phyloP scores from a whole-genome alignment of 352 stramenopile genomes.

The Thalassiosira pacifica region DNA sequence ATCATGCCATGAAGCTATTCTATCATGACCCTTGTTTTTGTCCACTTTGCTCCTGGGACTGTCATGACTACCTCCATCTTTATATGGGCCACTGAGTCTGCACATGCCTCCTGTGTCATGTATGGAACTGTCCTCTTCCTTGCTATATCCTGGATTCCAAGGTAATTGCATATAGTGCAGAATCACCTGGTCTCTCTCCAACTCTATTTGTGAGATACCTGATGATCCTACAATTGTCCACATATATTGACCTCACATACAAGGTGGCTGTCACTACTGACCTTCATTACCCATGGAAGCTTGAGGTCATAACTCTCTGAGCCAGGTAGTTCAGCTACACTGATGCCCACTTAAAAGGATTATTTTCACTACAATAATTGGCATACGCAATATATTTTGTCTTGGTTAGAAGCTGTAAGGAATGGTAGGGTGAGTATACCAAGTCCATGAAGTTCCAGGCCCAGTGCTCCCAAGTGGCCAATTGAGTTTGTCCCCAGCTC shows the following conservation, averaged over 20 bases:
- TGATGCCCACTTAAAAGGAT: constrained; percentile 48
- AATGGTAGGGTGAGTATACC: constrained; percentile 34
- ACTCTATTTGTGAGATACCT: constrained; percentile 4
- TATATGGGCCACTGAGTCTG: constrained; percentile 47
- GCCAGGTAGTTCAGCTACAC: constrained; percentile 51
- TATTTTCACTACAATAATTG: constrained; percentile 1
- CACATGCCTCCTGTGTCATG: constrained; percentile 53
- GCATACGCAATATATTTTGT: constrained; percentile 19
- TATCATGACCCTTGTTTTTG: constrained; percentile 33
- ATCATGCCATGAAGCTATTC: constrained; percentile 2
- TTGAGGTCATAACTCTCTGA: constrained; percentile 39
- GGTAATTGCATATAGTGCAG: neutral
- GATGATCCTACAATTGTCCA: constrained; percentile 49
- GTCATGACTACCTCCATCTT: neutral
- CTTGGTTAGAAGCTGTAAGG: neutral
- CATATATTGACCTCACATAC: constrained; percentile 2
- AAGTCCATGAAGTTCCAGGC: constrained; percentile 51
- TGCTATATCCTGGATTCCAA: constrained; percentile 67
- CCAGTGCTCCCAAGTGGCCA: constrained; percentile 37
- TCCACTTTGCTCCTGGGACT: constrained; percentile 53
- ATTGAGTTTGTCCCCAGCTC: constrained; percentile 17
- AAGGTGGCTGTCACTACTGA: neutral
- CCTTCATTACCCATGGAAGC: too few relatives aligned
- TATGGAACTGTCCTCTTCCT: constrained; percentile 43
- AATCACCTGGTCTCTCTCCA: constrained; percentile 24